These are phyloP conservation scores for Bertia moriformis DNA, from an alignment of 2,329 filamentous ascomycete species.

Conservation along the genomic window DNA sequence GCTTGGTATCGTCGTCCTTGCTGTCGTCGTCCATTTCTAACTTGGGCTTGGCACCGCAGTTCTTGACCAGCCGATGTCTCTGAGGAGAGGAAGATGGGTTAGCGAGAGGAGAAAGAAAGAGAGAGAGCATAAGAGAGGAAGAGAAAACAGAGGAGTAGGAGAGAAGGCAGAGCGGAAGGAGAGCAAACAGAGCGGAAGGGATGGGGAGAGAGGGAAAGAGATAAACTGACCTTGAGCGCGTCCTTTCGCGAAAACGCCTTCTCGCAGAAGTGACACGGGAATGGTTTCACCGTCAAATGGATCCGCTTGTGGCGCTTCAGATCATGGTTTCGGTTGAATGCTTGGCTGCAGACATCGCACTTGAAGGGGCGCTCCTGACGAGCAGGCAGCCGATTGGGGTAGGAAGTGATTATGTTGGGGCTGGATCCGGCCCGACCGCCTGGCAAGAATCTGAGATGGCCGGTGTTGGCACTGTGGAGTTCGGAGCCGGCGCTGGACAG, in stretches of 20 bases:
- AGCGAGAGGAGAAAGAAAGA: too few species aligned
- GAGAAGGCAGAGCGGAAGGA: too few species aligned
- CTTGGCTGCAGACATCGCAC: conserved; percentile 53
- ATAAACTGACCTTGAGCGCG: conserved; percentile 43
- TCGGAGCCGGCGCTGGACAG: too few species aligned
- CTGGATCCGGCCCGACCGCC: too few species aligned
- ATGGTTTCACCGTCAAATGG: conserved; percentile 53
- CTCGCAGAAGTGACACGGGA: conserved; percentile 51
- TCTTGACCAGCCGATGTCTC: neutral
- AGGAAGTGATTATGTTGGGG: too few species aligned
- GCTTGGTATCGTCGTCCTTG: too few species aligned
- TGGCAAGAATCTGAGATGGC: too few species aligned
- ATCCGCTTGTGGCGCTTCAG: conserved; percentile 55
- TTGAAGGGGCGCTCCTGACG: conserved; percentile 54
- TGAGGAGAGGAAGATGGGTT: neutral
- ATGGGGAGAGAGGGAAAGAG: neutral
- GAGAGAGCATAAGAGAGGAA: too few species aligned
- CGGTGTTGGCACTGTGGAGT: too few species aligned
- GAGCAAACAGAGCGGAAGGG: neutral
- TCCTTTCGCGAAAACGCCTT: conserved; percentile 58
- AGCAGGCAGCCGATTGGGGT: too few species aligned
- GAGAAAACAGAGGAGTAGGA: too few species aligned
- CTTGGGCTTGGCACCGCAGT: neutral
- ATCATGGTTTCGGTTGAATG: conserved; percentile 56
- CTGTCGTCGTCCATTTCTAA: neutral